phyloP scores from a whole-genome alignment of 139 green algal species.

The Zygnema circumcarinatum region DNA sequence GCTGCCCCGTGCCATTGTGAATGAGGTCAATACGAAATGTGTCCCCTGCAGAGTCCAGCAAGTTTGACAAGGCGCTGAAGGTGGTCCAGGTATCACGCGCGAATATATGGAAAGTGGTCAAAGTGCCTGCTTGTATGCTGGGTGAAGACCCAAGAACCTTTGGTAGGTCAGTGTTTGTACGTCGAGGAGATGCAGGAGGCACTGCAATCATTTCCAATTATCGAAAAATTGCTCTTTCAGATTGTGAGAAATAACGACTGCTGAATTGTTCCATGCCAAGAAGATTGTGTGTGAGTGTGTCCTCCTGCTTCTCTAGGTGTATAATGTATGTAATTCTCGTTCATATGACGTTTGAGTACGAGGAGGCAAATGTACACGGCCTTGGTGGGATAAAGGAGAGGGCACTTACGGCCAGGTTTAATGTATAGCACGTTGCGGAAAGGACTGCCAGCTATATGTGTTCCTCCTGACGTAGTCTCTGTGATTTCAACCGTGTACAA shows the following conservation, averaged over 20 bases:
- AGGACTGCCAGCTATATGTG: not conserved
- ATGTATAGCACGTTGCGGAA: not conserved
- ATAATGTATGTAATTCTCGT: too few species aligned
- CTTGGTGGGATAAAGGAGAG: too few species aligned
- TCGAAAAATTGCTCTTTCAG: too few species aligned
- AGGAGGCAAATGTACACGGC: too few species aligned
- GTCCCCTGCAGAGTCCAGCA: not conserved
- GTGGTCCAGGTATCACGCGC: not conserved
- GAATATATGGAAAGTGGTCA: not conserved
- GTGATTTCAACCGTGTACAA: not conserved
- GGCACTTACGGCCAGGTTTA: not conserved
- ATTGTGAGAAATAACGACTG: too few species aligned
- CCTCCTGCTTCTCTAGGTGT: too few species aligned
- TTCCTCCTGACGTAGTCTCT: not conserved
- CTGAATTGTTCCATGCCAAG: too few species aligned
- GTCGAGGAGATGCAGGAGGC: not conserved
- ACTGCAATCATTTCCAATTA: too few species aligned
- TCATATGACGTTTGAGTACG: too few species aligned
- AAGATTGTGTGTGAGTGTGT: too few species aligned
- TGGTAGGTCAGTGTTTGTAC: not conserved
- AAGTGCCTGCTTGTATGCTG: not conserved
- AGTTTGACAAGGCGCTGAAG: not conserved
- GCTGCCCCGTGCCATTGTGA: not conserved
- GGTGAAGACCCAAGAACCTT: not conserved
- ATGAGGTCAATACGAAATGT: not conserved